Percentiles rank a stretch among this genome's conserved stretches.
Evolutionary conservation across 495 filamentous ascomycete genomes (phyloP).

Genomic region (Penicillium canariense): DNA sequence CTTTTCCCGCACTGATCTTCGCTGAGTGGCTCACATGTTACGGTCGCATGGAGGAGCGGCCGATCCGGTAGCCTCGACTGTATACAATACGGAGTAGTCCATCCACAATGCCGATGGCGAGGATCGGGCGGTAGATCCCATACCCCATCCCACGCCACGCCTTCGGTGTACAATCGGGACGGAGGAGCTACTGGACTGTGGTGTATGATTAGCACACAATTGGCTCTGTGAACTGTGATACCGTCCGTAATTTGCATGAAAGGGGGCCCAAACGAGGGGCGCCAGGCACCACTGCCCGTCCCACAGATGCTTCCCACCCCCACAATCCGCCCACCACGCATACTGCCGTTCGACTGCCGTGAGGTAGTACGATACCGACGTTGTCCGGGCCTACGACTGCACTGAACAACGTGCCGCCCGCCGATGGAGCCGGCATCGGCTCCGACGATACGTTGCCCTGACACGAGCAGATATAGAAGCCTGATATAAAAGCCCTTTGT

Average conservation of each 20-base stretch:
- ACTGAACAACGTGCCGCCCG: not conserved
- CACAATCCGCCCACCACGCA: slow-evolving; percentile 12
- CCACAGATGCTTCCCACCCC: slow-evolving; percentile 12
- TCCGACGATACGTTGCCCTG: not conserved
- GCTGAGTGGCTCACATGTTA: slow-evolving; percentile 6
- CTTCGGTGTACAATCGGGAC: no score
- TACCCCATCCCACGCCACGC: not conserved
- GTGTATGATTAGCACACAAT: not conserved
- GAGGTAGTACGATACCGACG: not conserved
- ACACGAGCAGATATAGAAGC: not conserved
- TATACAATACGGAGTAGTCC: not conserved
- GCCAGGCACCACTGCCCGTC: slow-evolving; percentile 5
- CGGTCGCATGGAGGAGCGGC: slow-evolving; percentile 8
- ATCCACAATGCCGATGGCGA: slow-evolving; percentile 7
- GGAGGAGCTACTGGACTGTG: no score
- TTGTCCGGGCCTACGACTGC: not conserved
- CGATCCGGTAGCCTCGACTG: not conserved
- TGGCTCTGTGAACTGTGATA: not conserved
- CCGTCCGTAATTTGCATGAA: not conserved
- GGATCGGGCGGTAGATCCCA: not conserved
- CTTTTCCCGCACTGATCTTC: slow-evolving; percentile 12
- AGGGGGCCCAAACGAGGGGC: not conserved
- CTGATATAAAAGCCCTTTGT: no score
- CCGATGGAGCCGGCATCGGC: not conserved
- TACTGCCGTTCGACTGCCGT: not conserved